Percentiles rank a stretch among this genome's conserved stretches.
phyloP scores from a whole-genome alignment of 2,329 filamentous ascomycete species.

The Neocucurbitaria cava region DNA sequence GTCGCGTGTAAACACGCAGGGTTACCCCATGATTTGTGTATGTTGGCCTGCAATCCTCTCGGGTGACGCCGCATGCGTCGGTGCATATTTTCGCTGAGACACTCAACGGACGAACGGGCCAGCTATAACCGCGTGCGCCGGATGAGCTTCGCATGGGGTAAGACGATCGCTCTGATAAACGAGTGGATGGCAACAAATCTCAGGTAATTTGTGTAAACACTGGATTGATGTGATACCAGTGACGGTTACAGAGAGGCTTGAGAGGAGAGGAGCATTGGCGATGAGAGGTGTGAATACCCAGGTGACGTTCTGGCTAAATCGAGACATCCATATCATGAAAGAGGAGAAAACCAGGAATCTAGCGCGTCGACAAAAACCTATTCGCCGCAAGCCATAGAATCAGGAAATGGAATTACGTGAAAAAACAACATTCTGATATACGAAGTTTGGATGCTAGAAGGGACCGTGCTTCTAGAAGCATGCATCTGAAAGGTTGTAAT shows the following conservation, averaged over 20 bases:
- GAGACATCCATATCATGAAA: slow-evolving; percentile 6
- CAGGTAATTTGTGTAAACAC: slow-evolving; percentile 17
- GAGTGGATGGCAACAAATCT: slow-evolving; percentile 16
- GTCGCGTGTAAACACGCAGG: slow-evolving; percentile 5
- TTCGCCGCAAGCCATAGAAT: neutral
- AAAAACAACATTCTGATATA: neutral
- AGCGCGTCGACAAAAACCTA: neutral
- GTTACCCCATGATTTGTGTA: slow-evolving; percentile 6
- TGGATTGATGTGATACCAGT: slow-evolving; percentile 6
- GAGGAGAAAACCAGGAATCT: neutral
- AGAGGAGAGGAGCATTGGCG: neutral
- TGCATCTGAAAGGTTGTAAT: neutral
- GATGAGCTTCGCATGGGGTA: neutral
- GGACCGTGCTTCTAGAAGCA: neutral
- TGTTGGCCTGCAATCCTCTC: neutral
- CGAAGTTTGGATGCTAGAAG: neutral
- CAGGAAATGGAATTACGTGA: neutral
- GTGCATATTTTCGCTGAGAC: neutral
- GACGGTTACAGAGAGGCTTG: slow-evolving; percentile 3
- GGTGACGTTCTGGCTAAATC: slow-evolving; percentile 21
- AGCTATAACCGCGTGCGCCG: neutral
- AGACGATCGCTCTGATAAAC: slow-evolving; percentile 25
- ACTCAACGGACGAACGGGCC: slow-evolving; percentile 8
- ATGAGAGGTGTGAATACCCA: neutral
- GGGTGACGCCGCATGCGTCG: slow-evolving; percentile 1